Evolutionary conservation across 2,329 filamentous ascomycete species (phyloP), one percentile per base, ranked within the genome.

Genomic region (Fusarium foetens): DNA sequence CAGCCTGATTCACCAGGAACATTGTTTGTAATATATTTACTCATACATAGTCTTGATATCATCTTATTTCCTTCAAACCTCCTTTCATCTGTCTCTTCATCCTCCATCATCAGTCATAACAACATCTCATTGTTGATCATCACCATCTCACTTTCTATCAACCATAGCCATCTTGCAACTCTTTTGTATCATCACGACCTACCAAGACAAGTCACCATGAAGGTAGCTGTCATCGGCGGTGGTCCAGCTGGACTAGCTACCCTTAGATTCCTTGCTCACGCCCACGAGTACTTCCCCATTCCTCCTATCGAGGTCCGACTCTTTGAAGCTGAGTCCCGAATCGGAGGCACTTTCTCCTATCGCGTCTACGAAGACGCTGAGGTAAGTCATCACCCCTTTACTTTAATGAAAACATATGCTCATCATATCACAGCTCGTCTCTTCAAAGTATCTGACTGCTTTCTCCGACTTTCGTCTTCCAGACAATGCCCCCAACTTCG

Each of bases 401-500:
- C 1, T 7, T 2, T 17, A 14, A 5, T 11, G 19, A 19, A 21
- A 21, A 17, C 27, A 36, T 3, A 54, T 48, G 7, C 12, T 33
- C 36, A 51, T 21, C n/a, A 4, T 25, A 7, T 48, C 6, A 2
- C 45, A 83, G 81, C 80, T 86, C 4, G 85, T 87, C 3, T 85
- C 83, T 3, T 86, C 84, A 6, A 86, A 86, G 67, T 85, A 86
- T 46, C 79, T 88, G 13, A 87, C 85, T 1, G 78, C 83, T 23
- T 87, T 87, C 68, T 87, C 85, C 2, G 85, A 87, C 69, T 85
- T 84, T 64, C 81, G 85, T 2, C 79, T 84, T 9, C 77, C 83
- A 4, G 54, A 77, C 3, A 80, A 84, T 14, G 80, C 80, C 2
- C 81, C 84, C 12, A 85, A 86, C 66, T 87, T 87, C 63, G 70